Percentiles rank a stretch among this genome's conserved stretches.
Evolutionary conservation across 345 rosid genomes (phyloP).

Genomic region (Eutrema heterophyllum): DNA sequence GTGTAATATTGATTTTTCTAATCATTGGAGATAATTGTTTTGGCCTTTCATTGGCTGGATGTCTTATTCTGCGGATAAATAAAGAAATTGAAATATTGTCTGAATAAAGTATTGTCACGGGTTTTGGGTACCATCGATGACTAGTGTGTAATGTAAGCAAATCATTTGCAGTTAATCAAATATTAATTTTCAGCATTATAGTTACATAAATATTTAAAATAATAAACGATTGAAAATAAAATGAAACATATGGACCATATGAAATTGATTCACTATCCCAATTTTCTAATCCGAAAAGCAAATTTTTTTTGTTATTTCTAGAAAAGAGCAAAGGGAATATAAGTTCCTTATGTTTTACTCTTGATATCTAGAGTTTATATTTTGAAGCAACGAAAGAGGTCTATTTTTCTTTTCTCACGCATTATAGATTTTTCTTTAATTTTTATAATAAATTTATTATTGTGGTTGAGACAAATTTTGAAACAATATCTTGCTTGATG

Average conservation of each 20-base stretch:
- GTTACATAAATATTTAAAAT: not conserved
- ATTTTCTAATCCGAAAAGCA: conserved; percentile 10
- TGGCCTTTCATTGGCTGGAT: conserved; percentile 9
- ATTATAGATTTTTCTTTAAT: not conserved
- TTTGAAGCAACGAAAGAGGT: conserved; percentile 28
- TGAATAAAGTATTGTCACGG: conserved; percentile 11
- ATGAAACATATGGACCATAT: conserved; percentile 7
- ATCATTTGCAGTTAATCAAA: not conserved
- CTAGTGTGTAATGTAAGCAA: conserved; percentile 25
- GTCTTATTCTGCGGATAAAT: conserved; percentile 9
- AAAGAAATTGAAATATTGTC: not conserved
- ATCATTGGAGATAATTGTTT: conserved; percentile 19
- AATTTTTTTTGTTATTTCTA: not conserved
- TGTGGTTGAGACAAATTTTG: not conserved
- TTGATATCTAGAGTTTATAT: conserved; percentile 25
- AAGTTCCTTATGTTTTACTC: conserved; percentile 32
- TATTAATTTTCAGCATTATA: not conserved
- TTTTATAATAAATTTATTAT: not conserved
- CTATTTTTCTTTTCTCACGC: conserved; percentile 24
- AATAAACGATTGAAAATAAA: not conserved
- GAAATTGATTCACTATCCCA: not conserved
- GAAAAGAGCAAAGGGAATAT: conserved; percentile 19
- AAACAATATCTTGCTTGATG: not conserved
- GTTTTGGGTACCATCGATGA: conserved; percentile 13
- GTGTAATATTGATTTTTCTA: conserved; percentile 4